Evolutionary conservation across 768 basidiomycete species (phyloP), one percentile per base, ranked within the genome.

Genomic region (Holtermannia corniformis): DNA sequence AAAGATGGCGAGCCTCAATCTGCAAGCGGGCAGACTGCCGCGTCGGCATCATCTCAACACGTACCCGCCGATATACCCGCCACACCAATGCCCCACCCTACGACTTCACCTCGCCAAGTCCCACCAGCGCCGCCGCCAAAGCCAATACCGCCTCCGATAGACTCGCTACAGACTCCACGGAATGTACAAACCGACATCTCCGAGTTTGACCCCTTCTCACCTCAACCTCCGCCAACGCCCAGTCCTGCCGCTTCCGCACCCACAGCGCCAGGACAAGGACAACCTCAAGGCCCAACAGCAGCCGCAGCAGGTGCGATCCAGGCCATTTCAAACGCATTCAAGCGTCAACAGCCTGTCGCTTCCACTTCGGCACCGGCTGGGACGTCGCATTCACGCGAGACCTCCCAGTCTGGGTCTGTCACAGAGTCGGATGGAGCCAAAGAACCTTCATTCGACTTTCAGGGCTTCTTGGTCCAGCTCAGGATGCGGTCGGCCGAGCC

Each of bases 381-480:
- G n/a, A 44, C 52, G 26, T 5, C 16, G 26, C 13, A 25, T 37
- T 28, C n/a, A 13, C 4, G 12, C n/a, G 25, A 22, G 4, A 41
- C 21, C 47, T 14, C 25, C 4, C 5, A 13, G 24, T 21, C 20
- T 23, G 23, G 14, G 12, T 7, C 42, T 5, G 43, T 21, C 40
- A 47, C 26, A n/a, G 27, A 48, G 16, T 24, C 19, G 3, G 5
- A 14, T 20, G 14, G 28, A 28, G 22, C 5, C 16, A 37, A 27
- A 21, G 65, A 67, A 44, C 54, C 61, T 3, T 27, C 53, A 41
- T 97, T 96, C 61, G 93, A 97, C 72, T 97, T 96, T 68, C 90
- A 93, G 67, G 82, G 78, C 45, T 99, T 99, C 72, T 73, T 97
- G 58, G 89, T 92, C 70, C 91, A 99, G 73, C 89, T 99, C 81